These are phyloP conservation scores for Pseudozyma tsukubaensis DNA, from an alignment of 1,284 basidiomycete genomes.

Conservation along the genomic window DNA sequence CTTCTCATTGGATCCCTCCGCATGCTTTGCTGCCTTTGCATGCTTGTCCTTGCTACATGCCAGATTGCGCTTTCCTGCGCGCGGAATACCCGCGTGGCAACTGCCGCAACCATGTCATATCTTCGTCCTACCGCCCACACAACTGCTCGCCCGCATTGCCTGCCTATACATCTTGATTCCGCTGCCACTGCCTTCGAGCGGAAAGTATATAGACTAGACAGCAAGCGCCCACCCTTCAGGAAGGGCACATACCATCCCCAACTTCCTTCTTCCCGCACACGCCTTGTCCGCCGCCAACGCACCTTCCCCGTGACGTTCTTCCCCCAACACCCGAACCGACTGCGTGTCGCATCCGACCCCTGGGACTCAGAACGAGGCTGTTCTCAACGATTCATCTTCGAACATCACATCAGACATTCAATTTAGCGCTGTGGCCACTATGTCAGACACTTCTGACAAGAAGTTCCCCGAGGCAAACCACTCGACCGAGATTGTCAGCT, in stretches of 20 bases:
- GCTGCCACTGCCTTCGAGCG: too few relatives aligned
- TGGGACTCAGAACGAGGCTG: background rate
- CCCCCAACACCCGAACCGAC: too few relatives aligned
- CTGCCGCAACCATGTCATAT: background rate
- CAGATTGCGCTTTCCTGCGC: background rate
- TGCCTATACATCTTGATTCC: too few relatives aligned
- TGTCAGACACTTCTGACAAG: conserved; percentile 21
- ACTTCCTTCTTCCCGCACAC: too few relatives aligned
- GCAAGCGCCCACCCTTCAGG: too few relatives aligned
- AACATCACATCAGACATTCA: too few relatives aligned
- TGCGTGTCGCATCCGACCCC: background rate
- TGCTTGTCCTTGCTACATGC: background rate
- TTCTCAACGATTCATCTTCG: too few relatives aligned
- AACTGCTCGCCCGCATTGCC: too few relatives aligned
- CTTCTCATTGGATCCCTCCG: conserved; percentile 1
- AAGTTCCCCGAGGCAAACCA: conserved; percentile 13
- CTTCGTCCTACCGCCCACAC: background rate
- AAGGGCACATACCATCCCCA: too few relatives aligned
- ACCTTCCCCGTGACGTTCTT: too few relatives aligned
- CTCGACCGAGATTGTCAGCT: conserved; percentile 23
- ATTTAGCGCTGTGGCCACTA: background rate
- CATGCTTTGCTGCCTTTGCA: background rate
- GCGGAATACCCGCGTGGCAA: conserved; percentile 9
- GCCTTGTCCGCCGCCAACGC: too few relatives aligned
- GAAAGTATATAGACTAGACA: too few relatives aligned